Evolutionary conservation across 257 asterid species (phyloP).

Genomic region (Coffea canephora): DNA sequence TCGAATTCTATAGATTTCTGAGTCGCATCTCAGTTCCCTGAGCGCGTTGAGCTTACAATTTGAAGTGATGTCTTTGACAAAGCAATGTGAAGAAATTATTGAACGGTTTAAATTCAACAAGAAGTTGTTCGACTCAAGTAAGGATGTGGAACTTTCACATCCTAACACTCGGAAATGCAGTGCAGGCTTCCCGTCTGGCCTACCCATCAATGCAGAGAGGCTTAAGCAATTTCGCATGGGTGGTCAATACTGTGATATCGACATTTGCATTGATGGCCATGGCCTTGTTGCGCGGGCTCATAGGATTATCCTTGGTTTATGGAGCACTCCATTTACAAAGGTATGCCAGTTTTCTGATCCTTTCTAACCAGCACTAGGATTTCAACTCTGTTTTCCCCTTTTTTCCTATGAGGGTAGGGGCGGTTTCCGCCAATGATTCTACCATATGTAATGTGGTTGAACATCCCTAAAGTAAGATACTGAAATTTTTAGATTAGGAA

Average conservation of each 20-base stretch:
- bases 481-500: neutral
- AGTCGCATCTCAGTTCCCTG: conserved; percentile 57
- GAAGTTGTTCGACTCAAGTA: conserved; percentile 65
- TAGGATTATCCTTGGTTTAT: conserved; percentile 78
- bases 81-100: conserved; percentile 74
- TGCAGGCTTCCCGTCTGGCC: conserved; percentile 50
- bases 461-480: neutral
- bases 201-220: conserved; percentile 62
- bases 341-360: conserved; percentile 33
- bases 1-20: conserved; percentile 54
- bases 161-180: conserved; percentile 54
- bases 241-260: conserved; percentile 77
- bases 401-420: too few species aligned
- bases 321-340: conserved; percentile 95
- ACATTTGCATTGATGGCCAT: conserved; percentile 62
- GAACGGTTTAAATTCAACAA: conserved; percentile 66
- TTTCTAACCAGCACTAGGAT: neutral
- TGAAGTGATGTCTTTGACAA: conserved; percentile 58
- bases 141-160: conserved; percentile 69
- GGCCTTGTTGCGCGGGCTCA: conserved; percentile 62
- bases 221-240: conserved; percentile 55
- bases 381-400: too few species aligned
- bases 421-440: neutral
- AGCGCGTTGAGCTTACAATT: conserved; percentile 62
- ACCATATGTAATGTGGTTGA: neutral